Conservation (phyloP, 1,139 yeast species). For the Kurtzmaniella quercitrusa region DNA sequence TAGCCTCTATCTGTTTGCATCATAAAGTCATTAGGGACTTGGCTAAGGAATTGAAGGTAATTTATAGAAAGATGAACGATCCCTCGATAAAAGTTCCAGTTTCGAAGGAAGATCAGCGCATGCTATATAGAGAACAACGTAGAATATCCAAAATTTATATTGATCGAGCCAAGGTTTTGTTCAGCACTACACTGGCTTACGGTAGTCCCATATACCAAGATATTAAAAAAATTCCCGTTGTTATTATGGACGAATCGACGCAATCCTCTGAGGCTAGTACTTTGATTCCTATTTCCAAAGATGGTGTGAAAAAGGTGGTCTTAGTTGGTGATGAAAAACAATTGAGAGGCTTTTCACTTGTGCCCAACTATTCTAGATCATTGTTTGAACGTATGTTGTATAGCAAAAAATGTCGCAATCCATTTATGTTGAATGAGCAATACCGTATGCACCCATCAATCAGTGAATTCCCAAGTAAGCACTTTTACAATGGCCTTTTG, state of each 20-base stretch:
- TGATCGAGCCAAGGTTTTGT: constrained; percentile 63
- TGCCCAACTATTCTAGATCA: constrained; percentile 55
- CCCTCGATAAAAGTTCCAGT: constrained; percentile 34
- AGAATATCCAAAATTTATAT: constrained; percentile 46
- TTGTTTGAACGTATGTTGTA: constrained; percentile 55
- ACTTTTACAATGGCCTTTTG: constrained; percentile 51
- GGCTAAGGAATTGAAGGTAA: constrained; percentile 40
- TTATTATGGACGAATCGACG: constrained; percentile 60
- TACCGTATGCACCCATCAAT: constrained; percentile 93
- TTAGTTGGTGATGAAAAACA: constrained; percentile 71
- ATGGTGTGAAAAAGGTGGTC: constrained; percentile 62
- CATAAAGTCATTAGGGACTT: constrained; percentile 52
- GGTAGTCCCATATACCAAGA: constrained; percentile 62
- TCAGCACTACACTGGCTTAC: constrained; percentile 69
- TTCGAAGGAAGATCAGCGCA: too few species aligned
- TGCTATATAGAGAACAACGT: too few species aligned
- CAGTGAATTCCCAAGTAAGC: constrained; percentile 62
- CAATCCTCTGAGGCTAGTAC: constrained; percentile 72
- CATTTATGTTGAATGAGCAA: constrained; percentile 68
- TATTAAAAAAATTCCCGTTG: constrained; percentile 56
- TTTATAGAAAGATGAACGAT: constrained; percentile 37
- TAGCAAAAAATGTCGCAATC: constrained; percentile 53
- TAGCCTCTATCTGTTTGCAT: constrained; percentile 59
- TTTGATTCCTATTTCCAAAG: constrained; percentile 63
- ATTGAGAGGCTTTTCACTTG: constrained; percentile 63